A percentile compares a stretch with the other conserved stretches of the same genome.
Conservation (phyloP, 2,329 filamentous ascomycete genomes). For the Cladorrhinum sp. region DNA sequence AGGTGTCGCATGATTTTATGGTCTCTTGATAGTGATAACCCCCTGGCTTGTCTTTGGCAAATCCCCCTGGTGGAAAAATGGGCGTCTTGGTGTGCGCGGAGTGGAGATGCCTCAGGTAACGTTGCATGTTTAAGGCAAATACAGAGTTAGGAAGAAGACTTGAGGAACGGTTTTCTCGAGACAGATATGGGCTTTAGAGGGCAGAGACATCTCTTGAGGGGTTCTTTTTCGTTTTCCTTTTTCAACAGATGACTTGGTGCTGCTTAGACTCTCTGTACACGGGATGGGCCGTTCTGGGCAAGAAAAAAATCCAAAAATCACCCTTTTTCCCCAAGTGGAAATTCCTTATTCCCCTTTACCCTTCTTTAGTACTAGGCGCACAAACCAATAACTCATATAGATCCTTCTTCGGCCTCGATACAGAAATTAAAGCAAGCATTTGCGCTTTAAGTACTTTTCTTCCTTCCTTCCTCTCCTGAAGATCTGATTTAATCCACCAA, state of each 20-base stretch:
- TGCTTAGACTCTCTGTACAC: slow-evolving; percentile 53
- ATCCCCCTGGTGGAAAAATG: slow-evolving; percentile 49
- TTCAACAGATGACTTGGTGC: slow-evolving; percentile 40
- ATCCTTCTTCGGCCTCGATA: background rate
- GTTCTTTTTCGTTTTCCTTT: slow-evolving; percentile 28
- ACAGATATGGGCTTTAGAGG: slow-evolving; percentile 41
- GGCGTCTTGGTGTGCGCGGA: slow-evolving; percentile 61
- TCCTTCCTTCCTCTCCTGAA: background rate
- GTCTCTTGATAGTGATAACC: slow-evolving; percentile 43
- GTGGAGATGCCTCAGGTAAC: slow-evolving; percentile 49
- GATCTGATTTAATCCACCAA: background rate
- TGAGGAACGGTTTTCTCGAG: slow-evolving; percentile 31
- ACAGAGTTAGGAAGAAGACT: slow-evolving; percentile 33
- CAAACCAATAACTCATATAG: slow-evolving; percentile 14
- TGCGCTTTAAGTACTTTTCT: background rate
- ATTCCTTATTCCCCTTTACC: slow-evolving; percentile 33
- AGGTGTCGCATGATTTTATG: slow-evolving; percentile 34
- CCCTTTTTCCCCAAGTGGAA: slow-evolving; percentile 20
- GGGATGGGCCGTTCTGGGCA: slow-evolving; percentile 50
- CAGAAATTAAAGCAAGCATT: background rate
- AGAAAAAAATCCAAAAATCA: slow-evolving; percentile 49
- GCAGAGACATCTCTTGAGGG: slow-evolving; percentile 44
- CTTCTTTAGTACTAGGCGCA: slow-evolving; percentile 33
- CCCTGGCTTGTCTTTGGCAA: slow-evolving; percentile 39
- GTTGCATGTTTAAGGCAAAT: slow-evolving; percentile 51